phyloP scores from a whole-genome alignment of 345 rosid genomes.

The Salix viminalis region DNA sequence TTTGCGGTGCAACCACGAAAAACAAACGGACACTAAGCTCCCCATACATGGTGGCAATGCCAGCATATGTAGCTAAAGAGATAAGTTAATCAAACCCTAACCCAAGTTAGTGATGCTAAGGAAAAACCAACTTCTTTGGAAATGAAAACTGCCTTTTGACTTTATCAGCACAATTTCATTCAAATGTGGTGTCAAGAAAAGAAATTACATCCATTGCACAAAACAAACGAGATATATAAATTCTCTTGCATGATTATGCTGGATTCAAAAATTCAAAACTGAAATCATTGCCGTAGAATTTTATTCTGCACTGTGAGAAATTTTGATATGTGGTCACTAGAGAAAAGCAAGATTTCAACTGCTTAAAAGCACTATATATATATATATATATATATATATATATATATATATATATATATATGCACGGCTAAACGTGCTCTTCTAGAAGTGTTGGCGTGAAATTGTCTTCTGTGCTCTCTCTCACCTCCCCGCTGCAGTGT shows the following conservation, averaged over 20 bases:
- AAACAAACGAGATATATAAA: neutral
- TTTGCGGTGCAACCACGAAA: no score
- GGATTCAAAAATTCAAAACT: constrained; percentile 7
- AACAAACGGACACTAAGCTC: no score
- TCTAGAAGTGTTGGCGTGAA: neutral
- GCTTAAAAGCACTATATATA: neutral
- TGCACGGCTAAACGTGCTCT: neutral
- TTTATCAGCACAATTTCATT: neutral
- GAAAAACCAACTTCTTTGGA: neutral
- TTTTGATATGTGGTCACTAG: neutral
- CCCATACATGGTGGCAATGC: no score
- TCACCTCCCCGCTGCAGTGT: neutral
- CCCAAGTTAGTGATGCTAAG: no score
- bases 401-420: neutral
- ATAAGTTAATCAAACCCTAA: neutral
- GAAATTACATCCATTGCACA: neutral
- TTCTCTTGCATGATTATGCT: neutral
- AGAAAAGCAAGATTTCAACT: neutral
- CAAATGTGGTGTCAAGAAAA: neutral
- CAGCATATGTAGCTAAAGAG: no score
- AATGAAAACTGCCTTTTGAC: neutral
- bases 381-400: neutral
- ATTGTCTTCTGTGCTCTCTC: neutral
- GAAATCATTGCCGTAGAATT: constrained; percentile 32
- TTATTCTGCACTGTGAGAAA: constrained; percentile 7